These are phyloP conservation scores for Avena atlantica DNA, from an alignment of 176 grass and related monocot genomes.

Conservation along the genomic window DNA sequence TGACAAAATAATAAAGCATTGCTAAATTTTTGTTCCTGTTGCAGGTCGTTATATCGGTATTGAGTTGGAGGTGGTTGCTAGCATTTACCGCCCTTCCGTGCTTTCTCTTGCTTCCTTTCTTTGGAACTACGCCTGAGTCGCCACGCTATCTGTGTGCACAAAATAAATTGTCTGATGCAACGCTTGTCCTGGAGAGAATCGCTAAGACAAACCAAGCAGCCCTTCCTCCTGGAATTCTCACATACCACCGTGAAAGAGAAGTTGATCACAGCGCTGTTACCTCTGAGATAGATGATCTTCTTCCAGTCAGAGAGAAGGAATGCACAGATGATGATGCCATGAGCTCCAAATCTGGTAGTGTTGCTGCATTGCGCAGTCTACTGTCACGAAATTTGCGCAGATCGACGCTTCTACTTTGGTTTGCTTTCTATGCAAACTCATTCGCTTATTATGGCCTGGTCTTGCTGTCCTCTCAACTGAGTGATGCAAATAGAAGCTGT, in stretches of 20 bases:
- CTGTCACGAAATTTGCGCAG: constrained; percentile 62
- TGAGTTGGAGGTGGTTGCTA: constrained; percentile 87
- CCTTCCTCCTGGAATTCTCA: constrained; percentile 77
- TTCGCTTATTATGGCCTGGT: constrained; percentile 88
- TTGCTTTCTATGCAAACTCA: constrained; percentile 80
- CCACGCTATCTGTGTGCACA: constrained; percentile 77
- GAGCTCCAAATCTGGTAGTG: constrained; percentile 43
- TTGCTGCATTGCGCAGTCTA: constrained; percentile 51
- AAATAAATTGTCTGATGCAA: constrained; percentile 60
- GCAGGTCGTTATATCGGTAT: constrained; percentile 54
- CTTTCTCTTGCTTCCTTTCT: constrained; percentile 74
- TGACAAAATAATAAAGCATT: neutral
- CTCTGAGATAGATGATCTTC: constrained; percentile 57
- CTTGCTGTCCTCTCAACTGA: constrained; percentile 70
- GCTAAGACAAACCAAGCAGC: constrained; percentile 50
- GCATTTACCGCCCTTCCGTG: constrained; percentile 68
- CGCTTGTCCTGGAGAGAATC: constrained; percentile 72
- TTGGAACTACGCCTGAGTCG: constrained; percentile 63
- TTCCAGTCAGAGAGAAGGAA: constrained; percentile 34
- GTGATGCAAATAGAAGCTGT: constrained; percentile 55
- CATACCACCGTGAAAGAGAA: constrained; percentile 38
- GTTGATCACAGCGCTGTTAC: constrained; percentile 26
- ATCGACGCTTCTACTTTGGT: constrained; percentile 87
- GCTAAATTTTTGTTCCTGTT: constrained; percentile 15
- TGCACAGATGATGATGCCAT: constrained; percentile 28